Base-by-base conservation (phyloP, 441 rosid species). In the Pelargonium fulgidum region DNA sequence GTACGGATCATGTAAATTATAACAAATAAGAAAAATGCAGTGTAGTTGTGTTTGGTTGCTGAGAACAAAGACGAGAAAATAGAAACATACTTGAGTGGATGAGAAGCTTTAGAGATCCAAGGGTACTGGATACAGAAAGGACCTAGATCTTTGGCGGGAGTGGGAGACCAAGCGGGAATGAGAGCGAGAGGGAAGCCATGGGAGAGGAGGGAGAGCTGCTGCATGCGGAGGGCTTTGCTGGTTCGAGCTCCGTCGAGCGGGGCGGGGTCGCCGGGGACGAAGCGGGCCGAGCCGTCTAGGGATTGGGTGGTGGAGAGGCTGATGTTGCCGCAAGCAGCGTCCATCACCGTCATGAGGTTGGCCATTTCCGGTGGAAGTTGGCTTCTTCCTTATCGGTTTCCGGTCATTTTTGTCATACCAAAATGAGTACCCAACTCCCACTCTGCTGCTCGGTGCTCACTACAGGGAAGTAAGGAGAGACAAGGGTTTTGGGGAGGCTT, bases 261-360 rank as follows among this genome's bases (percentile, higher is more conserved):
- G 33, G 84, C 83, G 0, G 94, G 87, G 54, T 85, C 82, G 2
- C 98, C 93, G 17, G 98, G 98, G 65, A 90, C 82, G 11, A 87
- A 85, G 58, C 83, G 73, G 68, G 86, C 96, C 8, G 83, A 79
- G 20, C 89, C 90, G 36, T 90, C 93, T 9, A 92, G 77, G 69
- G 84, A 76, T 64, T 73, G 84, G 0, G 92, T 82, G 36, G 96
- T 73, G 17, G 98, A 81, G 17, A 92, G 69, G 70, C 81, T 79
- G 8, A 86, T 86, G 84, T 90, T 95, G 89, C 89, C 87, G 76
- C 88, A 92, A 2, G 77, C 85, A 0, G 95, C 87, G 79, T 90
- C 95, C 80, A 90, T 77, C 22, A 95, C 96, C 76, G 95, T 80
- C 79, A 82, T 75, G 29, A 90, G 76, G 70, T 81, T 84, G 68